These are phyloP conservation scores for Colletotrichum simmondsii DNA, from an alignment of 2,329 filamentous ascomycete species.

Conservation along the genomic window DNA sequence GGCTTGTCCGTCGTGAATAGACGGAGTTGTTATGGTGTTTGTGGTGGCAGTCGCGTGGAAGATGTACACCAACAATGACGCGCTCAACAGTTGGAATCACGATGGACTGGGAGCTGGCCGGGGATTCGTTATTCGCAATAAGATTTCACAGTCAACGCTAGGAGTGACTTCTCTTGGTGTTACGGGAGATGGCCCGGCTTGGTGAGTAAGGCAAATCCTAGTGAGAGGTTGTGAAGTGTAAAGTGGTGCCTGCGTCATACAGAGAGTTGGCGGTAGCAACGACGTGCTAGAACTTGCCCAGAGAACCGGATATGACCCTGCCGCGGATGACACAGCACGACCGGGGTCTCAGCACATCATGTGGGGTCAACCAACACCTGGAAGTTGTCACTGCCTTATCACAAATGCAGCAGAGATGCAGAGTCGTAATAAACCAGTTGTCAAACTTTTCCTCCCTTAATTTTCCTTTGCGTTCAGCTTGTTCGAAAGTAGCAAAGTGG, in stretches of 20 bases:
- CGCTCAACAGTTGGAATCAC: conserved; percentile 1
- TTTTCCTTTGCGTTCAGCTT: background rate
- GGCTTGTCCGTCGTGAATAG: background rate
- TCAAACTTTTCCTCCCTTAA: background rate
- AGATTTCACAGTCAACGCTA: background rate
- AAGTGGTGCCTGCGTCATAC: conserved; percentile 23
- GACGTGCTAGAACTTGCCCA: conserved; percentile 4
- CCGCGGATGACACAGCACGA: conserved; percentile 25
- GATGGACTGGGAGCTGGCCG: background rate
- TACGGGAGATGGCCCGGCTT: conserved; percentile 1
- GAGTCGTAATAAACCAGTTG: background rate
- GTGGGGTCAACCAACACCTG: background rate
- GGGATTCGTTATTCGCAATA: background rate
- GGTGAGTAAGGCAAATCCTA: conserved; percentile 19
- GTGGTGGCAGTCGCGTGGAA: conserved; percentile 17
- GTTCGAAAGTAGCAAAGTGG: background rate
- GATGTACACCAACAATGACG: background rate
- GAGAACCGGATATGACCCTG: conserved; percentile 24
- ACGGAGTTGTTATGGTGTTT: conserved; percentile 2
- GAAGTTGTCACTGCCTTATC: background rate
- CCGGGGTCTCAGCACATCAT: background rate
- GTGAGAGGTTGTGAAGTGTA: conserved; percentile 15
- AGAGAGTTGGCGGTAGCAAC: background rate
- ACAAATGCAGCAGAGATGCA: background rate
- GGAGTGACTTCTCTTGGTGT: conserved; percentile 7